These are phyloP conservation scores for Kuraishia ogatae DNA, from an alignment of 805 yeast genomes.

Conservation along the genomic window DNA sequence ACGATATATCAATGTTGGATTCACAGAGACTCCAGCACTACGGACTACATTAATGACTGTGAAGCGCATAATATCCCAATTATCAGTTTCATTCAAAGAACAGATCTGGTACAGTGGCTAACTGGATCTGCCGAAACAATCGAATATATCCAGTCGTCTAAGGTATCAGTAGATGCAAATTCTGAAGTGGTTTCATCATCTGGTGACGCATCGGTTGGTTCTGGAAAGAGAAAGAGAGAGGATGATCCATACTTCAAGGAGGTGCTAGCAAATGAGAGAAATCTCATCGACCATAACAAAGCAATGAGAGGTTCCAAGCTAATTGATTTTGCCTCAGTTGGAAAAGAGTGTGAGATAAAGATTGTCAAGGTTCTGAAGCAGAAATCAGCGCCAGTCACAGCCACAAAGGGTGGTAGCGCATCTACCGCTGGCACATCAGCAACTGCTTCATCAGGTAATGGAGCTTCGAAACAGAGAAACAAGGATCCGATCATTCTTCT, in stretches of 20 bases:
- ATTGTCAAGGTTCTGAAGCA: conserved; percentile 44
- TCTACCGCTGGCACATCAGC: not conserved
- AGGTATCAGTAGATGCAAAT: conserved; percentile 7
- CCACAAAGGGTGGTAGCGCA: conserved; percentile 9
- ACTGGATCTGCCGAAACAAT: conserved; percentile 58
- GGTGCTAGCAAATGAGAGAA: conserved; percentile 35
- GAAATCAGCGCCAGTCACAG: conserved; percentile 7
- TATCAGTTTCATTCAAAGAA: conserved; percentile 75
- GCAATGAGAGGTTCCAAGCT: conserved; percentile 51
- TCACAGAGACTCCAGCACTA: conserved; percentile 61
- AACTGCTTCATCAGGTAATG: not conserved
- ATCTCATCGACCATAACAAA: conserved; percentile 31
- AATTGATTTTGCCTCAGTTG: conserved; percentile 58
- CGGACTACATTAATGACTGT: conserved; percentile 75
- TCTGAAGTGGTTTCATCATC: conserved; percentile 3
- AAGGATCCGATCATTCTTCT: conserved; percentile 66
- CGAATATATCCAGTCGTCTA: conserved; percentile 32
- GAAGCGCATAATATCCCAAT: conserved; percentile 55
- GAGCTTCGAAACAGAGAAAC: conserved; percentile 7
- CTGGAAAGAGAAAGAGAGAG: conserved; percentile 18
- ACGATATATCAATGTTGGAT: conserved; percentile 75
- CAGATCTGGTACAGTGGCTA: conserved; percentile 77
- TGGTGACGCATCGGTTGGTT: conserved; percentile 1
- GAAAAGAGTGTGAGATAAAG: conserved; percentile 55
- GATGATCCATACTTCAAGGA: conserved; percentile 43